phyloP scores from a whole-genome alignment of 129 eudicot species.

The Rutidosis leptorrhynchoides region DNA sequence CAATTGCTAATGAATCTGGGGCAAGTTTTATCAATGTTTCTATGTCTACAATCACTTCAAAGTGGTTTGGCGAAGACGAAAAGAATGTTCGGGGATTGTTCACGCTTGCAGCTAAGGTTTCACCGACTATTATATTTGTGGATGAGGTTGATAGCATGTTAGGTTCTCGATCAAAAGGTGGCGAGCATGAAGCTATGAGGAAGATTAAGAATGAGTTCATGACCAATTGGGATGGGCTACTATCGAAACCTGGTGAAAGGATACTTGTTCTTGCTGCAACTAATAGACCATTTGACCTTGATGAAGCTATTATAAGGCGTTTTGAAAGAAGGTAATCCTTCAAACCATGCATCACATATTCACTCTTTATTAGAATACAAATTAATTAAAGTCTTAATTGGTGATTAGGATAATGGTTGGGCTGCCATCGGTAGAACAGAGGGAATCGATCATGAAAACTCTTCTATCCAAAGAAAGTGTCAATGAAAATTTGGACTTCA shows the following conservation, averaged over 20 bases:
- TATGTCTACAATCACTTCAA: constrained; percentile 91
- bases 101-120: constrained; percentile 86
- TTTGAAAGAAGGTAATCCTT: constrained; percentile 81
- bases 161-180: constrained; percentile 76
- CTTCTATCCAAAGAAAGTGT: constrained; percentile 74
- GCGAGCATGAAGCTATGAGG: constrained; percentile 97
- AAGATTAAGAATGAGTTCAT: constrained; percentile 92
- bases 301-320: constrained; percentile 94
- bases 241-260: constrained; percentile 66
- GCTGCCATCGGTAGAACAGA: constrained; percentile 72
- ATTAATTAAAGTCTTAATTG: constrained; percentile 4
- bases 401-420: constrained; percentile 82
- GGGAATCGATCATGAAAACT: constrained; percentile 78
- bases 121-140: constrained; percentile 94
- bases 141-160: constrained; percentile 99
- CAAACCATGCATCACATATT: constrained; percentile 1
- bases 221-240: constrained; percentile 82
- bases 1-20: constrained; percentile 92
- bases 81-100: constrained; percentile 83
- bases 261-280: constrained; percentile 98
- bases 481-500: constrained; percentile 47
- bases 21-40: constrained; percentile 98
- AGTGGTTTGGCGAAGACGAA: constrained; percentile 99
- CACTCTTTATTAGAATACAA: not conserved
- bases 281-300: constrained; percentile 96